These are phyloP conservation scores for Apiotrichum gracile DNA, from an alignment of 1,284 basidiomycete species.

Conservation along the genomic window DNA sequence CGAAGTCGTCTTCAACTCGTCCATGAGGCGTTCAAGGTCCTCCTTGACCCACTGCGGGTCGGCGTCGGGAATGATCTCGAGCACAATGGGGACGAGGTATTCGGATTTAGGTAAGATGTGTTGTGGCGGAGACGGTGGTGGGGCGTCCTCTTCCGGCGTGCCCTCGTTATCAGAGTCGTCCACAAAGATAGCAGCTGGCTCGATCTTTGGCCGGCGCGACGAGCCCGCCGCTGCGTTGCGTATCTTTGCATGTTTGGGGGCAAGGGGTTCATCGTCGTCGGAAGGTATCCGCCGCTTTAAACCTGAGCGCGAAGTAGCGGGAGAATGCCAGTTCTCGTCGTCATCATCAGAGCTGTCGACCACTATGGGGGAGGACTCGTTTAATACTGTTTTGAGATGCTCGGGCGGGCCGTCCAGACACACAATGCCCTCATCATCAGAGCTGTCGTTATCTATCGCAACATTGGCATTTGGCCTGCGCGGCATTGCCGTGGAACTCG, in stretches of 20 bases:
- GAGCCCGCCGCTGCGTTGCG: background rate
- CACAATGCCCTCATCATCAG: background rate
- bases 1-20: slow-evolving; percentile 7
- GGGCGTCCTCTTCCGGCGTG: background rate
- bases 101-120: slow-evolving; percentile 10
- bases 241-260: too few relatives aligned
- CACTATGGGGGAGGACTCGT: slow-evolving; percentile 17
- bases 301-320: too few relatives aligned
- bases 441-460: background rate
- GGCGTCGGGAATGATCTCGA: slow-evolving; percentile 40
- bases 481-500: too few relatives aligned
- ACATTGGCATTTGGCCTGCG: too few relatives aligned
- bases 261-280: too few relatives aligned
- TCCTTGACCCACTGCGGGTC: slow-evolving; percentile 22
- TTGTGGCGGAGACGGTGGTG: background rate
- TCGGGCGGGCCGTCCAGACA: slow-evolving; percentile 17
- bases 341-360: slow-evolving; percentile 16
- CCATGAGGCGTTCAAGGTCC: slow-evolving; percentile 3
- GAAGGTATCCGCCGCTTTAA: too few relatives aligned
- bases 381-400: slow-evolving; percentile 13
- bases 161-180: background rate
- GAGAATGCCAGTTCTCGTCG: too few relatives aligned
- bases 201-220: background rate
- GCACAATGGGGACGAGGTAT: slow-evolving; percentile 25
- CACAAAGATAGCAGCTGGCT: background rate